A percentile compares a stretch with the other conserved stretches of the same genome.
Evolutionary conservation across 805 yeast species (phyloP).

Genomic region (Starmerella ratchasimensis): DNA sequence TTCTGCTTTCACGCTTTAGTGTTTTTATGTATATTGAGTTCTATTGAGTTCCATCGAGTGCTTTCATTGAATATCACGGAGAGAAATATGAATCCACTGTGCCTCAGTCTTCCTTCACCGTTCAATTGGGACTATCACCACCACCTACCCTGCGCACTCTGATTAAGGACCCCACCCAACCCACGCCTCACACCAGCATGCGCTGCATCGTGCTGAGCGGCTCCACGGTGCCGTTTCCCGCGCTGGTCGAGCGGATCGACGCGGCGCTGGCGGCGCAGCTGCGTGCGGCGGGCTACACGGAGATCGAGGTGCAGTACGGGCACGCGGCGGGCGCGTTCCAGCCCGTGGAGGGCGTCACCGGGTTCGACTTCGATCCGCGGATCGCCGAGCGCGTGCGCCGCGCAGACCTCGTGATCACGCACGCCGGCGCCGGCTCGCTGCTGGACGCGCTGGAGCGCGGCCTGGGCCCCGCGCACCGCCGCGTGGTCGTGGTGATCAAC

Average conservation of each 20-base stretch:
- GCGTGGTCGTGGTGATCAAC: conserved; percentile 57
- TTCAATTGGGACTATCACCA: background rate
- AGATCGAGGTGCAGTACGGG: conserved; percentile 51
- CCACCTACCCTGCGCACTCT: background rate
- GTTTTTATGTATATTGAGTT: background rate
- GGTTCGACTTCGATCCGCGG: conserved; percentile 36
- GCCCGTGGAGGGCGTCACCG: conserved; percentile 26
- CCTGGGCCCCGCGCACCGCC: conserved; percentile 35
- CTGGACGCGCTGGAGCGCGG: conserved; percentile 37
- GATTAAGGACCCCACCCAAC: background rate
- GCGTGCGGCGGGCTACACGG: conserved; percentile 28
- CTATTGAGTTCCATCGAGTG: background rate
- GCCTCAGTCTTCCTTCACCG: background rate
- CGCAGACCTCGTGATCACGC: conserved; percentile 60
- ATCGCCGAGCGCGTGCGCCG: conserved; percentile 31
- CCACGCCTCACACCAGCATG: conserved; percentile 8
- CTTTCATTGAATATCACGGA: background rate
- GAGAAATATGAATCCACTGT: background rate
- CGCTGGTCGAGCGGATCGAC: conserved; percentile 37
- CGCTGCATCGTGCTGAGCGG: conserved; percentile 60
- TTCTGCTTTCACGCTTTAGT: too few species aligned
- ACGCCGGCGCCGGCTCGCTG: conserved; percentile 87
- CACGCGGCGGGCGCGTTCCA: conserved; percentile 25
- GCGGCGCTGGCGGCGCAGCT: conserved; percentile 29
- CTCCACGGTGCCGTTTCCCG: conserved; percentile 72